Evolutionary conservation across 139 green algal genomes (phyloP).

Genomic region (Picochlorum sp.): DNA sequence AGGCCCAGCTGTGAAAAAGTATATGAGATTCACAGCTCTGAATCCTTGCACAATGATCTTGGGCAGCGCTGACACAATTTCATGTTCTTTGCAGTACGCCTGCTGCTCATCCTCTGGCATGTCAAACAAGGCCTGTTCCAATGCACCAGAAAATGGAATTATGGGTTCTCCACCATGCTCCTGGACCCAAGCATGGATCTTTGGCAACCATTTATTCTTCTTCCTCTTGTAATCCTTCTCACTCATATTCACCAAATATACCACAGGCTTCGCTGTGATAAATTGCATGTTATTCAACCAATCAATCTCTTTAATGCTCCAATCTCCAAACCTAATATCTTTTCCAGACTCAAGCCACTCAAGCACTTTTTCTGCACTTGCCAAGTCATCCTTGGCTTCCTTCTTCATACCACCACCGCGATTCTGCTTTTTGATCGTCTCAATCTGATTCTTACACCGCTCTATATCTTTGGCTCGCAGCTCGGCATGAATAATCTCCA

Average conservation of each 20-base stretch:
- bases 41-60: slow-evolving; percentile 98
- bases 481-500: slow-evolving; percentile 95
- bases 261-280: slow-evolving; percentile 87
- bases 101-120: slow-evolving; percentile 77
- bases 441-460: slow-evolving; percentile 24
- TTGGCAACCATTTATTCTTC: slow-evolving; percentile 98
- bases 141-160: slow-evolving; percentile 86
- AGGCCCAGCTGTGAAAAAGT: slow-evolving; percentile 97
- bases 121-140: slow-evolving; percentile 83
- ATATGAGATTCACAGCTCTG: slow-evolving; percentile 87
- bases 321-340: slow-evolving; percentile 79
- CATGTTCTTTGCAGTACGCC: slow-evolving; percentile 61
- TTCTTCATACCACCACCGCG: slow-evolving; percentile 48
- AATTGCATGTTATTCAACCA: slow-evolving; percentile 75
- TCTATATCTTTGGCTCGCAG: slow-evolving; percentile 75
- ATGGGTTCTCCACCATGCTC: slow-evolving; percentile 81
- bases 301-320: slow-evolving; percentile 70
- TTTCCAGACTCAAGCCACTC: slow-evolving; percentile 58
- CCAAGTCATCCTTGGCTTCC: slow-evolving; percentile 81
- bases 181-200: slow-evolving; percentile 86
- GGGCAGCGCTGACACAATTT: slow-evolving; percentile 45
- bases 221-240: slow-evolving; percentile 90
- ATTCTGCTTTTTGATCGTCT: slow-evolving; percentile 46
- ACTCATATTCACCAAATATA: slow-evolving; percentile 93
- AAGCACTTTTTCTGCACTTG: slow-evolving; percentile 43